Conservation (phyloP, 495 filamentous ascomycete species). For the Bathelium albidoporum region DNA sequence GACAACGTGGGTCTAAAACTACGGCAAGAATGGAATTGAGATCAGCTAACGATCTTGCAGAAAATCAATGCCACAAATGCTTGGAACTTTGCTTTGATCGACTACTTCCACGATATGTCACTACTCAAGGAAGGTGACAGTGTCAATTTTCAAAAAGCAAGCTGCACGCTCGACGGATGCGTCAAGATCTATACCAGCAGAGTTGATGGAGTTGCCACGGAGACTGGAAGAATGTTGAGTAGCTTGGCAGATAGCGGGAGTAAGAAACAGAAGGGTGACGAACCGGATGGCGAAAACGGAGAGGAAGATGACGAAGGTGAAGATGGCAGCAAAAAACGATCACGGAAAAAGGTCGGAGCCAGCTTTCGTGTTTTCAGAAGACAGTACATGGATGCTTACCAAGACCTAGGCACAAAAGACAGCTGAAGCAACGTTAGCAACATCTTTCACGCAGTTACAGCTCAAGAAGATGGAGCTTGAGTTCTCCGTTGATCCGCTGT, state of each 20-base stretch:
- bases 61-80: constrained; percentile 99
- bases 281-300: constrained; percentile 50
- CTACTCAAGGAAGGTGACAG: constrained; percentile 90
- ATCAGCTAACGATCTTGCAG: constrained; percentile 20
- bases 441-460: constrained; percentile 76
- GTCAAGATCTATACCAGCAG: constrained; percentile 99
- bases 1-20: constrained; percentile 52
- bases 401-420: constrained; percentile 52
- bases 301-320: constrained; percentile 63
- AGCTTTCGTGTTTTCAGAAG: neutral
- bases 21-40: no score
- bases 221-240: constrained; percentile 91
- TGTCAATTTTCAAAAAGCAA: constrained; percentile 97
- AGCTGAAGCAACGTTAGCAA: constrained; percentile 83
- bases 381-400: constrained; percentile 1
- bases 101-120: constrained; percentile 99
- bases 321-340: constrained; percentile 64
- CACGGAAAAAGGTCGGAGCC: constrained; percentile 53
- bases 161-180: constrained; percentile 94
- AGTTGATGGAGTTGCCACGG: constrained; percentile 95
- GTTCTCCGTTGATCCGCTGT: constrained; percentile 91
- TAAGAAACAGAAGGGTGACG: constrained; percentile 56
- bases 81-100: constrained; percentile 98
- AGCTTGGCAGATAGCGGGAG: constrained; percentile 85
- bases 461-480: constrained; percentile 97